Conservation (phyloP, 1,284 basidiomycete genomes). For the Trichosporon ovoides region DNA sequence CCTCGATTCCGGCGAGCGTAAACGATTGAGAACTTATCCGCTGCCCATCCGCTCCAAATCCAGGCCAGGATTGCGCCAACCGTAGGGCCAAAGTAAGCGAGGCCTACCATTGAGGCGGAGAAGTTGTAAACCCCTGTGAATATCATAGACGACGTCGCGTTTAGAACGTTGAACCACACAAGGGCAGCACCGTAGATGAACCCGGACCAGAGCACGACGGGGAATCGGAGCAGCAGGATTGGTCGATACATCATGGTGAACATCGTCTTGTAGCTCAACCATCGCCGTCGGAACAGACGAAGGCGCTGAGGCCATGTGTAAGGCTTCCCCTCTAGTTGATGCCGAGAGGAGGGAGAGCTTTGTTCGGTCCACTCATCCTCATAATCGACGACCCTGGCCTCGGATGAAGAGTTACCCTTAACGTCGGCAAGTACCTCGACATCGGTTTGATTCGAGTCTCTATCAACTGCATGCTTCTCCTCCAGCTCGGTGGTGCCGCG, state of each 20-base stretch:
- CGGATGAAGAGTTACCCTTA: not conserved
- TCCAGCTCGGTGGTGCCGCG: conserved; percentile 20
- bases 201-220: conserved; percentile 23
- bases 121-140: conserved; percentile 18
- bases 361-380: not conserved
- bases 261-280: conserved; percentile 9
- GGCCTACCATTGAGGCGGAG: conserved; percentile 20
- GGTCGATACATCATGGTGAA: conserved; percentile 20
- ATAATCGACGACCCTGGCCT: not conserved
- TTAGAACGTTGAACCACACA: conserved; percentile 28
- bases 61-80: conserved; percentile 22
- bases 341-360: not conserved
- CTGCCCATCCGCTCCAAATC: conserved; percentile 16
- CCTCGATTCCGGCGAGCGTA: conserved; percentile 23
- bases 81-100: conserved; percentile 26
- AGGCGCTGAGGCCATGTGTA: conserved; percentile 10
- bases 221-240: conserved; percentile 20
- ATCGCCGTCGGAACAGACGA: conserved; percentile 14
- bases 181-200: conserved; percentile 24
- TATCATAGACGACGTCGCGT: conserved; percentile 22
- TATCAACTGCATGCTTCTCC: conserved; percentile 8
- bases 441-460: not conserved
- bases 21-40: conserved; percentile 22
- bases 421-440: not conserved
- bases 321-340: conserved; percentile 7